Evolutionary conservation across 805 yeast species (phyloP).

Genomic region (Candida qinlingensis): DNA sequence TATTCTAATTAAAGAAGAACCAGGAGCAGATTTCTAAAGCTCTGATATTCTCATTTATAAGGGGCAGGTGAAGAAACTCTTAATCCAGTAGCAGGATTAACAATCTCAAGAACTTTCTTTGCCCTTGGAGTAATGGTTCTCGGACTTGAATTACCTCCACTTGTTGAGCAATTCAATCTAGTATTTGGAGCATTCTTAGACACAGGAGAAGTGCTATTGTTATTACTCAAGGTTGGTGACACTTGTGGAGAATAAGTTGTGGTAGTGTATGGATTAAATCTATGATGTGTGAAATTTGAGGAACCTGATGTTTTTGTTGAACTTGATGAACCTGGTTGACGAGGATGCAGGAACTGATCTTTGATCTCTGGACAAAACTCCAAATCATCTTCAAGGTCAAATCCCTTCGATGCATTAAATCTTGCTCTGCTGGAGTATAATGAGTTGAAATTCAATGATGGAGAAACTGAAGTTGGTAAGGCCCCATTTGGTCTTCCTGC

Average conservation of each 20-base stretch:
- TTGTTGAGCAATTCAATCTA: background rate
- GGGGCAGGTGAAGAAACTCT: slow-evolving; percentile 48
- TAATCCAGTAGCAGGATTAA: slow-evolving; percentile 56
- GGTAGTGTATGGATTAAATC: slow-evolving; percentile 66
- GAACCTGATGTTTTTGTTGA: slow-evolving; percentile 1
- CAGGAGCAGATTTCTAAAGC: too few species aligned
- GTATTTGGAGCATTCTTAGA: slow-evolving; percentile 17
- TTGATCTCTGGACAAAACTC: slow-evolving; percentile 62
- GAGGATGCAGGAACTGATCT: slow-evolving; percentile 3
- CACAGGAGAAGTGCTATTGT: slow-evolving; percentile 17
- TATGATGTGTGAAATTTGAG: slow-evolving; percentile 30
- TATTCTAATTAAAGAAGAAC: too few species aligned
- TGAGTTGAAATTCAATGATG: slow-evolving; percentile 24
- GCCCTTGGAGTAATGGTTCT: slow-evolving; percentile 51
- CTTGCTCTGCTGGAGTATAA: slow-evolving; percentile 47
- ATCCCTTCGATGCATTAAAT: slow-evolving; percentile 53
- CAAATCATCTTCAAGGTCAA: slow-evolving; percentile 57
- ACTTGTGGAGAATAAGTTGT: slow-evolving; percentile 51
- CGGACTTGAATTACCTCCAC: slow-evolving; percentile 27
- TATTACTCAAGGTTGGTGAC: slow-evolving; percentile 29
- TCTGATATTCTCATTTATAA: slow-evolving; percentile 12
- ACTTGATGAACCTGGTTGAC: slow-evolving; percentile 12
- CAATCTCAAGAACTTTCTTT: slow-evolving; percentile 55
- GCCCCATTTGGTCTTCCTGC: slow-evolving; percentile 1
- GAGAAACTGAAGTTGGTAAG: slow-evolving; percentile 8